Evolutionary conservation across 345 rosid species (phyloP), one percentile per base, ranked within the genome.

Genomic region (Xanthoceras sorbifolium): DNA sequence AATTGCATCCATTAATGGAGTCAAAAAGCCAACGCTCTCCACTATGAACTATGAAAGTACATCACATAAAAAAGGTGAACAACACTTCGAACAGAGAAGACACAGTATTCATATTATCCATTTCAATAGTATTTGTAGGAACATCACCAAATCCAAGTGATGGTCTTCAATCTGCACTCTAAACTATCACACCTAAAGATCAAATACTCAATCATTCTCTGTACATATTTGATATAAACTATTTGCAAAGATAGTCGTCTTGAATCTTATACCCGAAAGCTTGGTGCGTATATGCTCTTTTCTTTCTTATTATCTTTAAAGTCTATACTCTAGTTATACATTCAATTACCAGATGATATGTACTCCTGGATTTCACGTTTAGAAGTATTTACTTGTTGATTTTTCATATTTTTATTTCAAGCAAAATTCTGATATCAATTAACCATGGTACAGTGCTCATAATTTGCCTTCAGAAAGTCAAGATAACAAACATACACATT

Each of bases 1-100:
- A 80, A 87, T 76, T 78, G 78, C 79, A 87, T 85, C 83, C 82
- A 77, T 86, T 84, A 85, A 87, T 72, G 83, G 67, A 72, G 76
- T 76, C 59, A n/a, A 32, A 80, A 79, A 78, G 62, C 82, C 78
- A 78, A 75, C 46, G 57, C 84, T 77, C 83, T 76, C 78, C 66
- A 55, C 32, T 62, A 64, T 23, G 57, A 77, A 61, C 34, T 62
- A 69, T 34, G 59, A 74, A 84, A 74, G 69, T 44, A 76, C 76
- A 75, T 70, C 69, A 64, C 67, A 65, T 20, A 70, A 26, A 64
- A 40, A 60, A 62, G 54, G 80, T 61, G 25, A 31, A 67, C 12
- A 68, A 62, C 6, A 14, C 40, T 44, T 5, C 23, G n/a, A 38
- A 46, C 55, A 72, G 46, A 67, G 65, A 29, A 76, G 69, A 55